Base-by-base conservation (phyloP, 2,329 filamentous ascomycete species). In the Sporothrix humicola region DNA sequence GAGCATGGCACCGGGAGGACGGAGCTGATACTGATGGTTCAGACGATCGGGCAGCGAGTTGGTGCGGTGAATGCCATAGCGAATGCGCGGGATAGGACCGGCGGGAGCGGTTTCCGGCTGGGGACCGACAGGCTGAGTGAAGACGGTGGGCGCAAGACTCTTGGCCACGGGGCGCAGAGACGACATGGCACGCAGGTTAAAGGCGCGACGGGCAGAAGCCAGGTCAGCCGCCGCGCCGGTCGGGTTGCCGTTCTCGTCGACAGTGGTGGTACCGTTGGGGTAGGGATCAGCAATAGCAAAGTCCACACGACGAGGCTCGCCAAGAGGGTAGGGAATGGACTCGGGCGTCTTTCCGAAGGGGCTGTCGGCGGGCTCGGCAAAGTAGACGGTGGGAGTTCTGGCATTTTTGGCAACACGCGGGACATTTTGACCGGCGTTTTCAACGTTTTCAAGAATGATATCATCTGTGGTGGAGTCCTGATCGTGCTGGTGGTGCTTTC, bases 31-130 rank as follows among this genome's bases (percentile, higher is more conserved):
- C 71, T 83, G 82, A 70, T 83, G 82, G 74, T 87, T 89, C 9
- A 93, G 85, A 20, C 91, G 87, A 77, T 92, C 91, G 0, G 92
- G 92, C 2, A 94, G 85, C 0, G 92, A 94, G 79, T 89, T 93
- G 23, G 92, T 93, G 72, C 92, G 87, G 73, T 91, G 90, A 71
- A 93, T 89, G n/a, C 88, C 88, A 76, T 88, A 88, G 58, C 87
- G 85, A 73, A 90, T 86, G 44, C 87, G 85, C 6, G 89, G 88
- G 59, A 89, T 84, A 12, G 85, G 83, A 2, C 87, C 85, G 9
- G 81, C 75, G 3, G 83, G 78, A 4, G 79, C 78, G 7, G 80
- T 73, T 13, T 80, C 77, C 1, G 77, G 37, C 0, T 73, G 76
- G 3, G 77, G 74, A 20, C 82, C 81, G 1, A 81, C 79, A 6